Percentiles rank a stretch among this genome's conserved stretches.
phyloP scores from a whole-genome alignment of 306 rosid genomes.

The Purshia tridentata region DNA sequence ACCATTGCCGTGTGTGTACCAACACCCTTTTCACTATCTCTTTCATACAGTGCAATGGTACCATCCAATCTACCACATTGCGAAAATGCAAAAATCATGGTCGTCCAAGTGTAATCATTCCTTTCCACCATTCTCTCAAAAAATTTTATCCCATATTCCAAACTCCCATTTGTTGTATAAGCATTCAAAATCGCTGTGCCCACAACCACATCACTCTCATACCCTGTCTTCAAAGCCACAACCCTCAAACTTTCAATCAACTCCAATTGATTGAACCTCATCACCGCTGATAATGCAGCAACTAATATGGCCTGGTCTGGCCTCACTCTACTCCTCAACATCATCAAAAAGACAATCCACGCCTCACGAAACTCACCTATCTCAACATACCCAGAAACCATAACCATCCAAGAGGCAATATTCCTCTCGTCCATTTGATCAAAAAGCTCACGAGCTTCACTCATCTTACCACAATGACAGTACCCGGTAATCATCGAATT shows the following conservation, averaged over 20 bases:
- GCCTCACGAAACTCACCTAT: slow-evolving; percentile 17
- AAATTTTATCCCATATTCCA: slow-evolving; percentile 26
- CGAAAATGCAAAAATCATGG: slow-evolving; percentile 34
- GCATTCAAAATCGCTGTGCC: slow-evolving; percentile 31
- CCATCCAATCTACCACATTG: slow-evolving; percentile 23
- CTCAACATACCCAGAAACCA: slow-evolving; percentile 34
- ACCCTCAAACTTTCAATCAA: slow-evolving; percentile 32
- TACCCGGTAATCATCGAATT: slow-evolving; percentile 32
- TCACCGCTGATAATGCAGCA: slow-evolving; percentile 28
- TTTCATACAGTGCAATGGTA: slow-evolving; percentile 24
- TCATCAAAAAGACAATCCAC: slow-evolving; percentile 23
- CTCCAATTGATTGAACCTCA: slow-evolving; percentile 20
- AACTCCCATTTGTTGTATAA: slow-evolving; percentile 31
- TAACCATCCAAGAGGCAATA: slow-evolving; percentile 34
- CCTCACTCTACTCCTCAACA: slow-evolving; percentile 26
- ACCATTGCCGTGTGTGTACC: slow-evolving; percentile 28
- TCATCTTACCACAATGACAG: slow-evolving; percentile 22
- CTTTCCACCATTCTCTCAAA: slow-evolving; percentile 33
- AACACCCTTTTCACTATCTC: slow-evolving; percentile 27
- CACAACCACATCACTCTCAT: slow-evolving; percentile 32
- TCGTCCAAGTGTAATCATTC: slow-evolving; percentile 32
- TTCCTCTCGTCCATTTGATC: slow-evolving; percentile 24
- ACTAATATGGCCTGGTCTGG: slow-evolving; percentile 27
- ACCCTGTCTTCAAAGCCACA: slow-evolving; percentile 25
- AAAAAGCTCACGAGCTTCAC: slow-evolving; percentile 32